phyloP scores from a whole-genome alignment of 176 grass and related monocot genomes.

The Oryza meyeriana region DNA sequence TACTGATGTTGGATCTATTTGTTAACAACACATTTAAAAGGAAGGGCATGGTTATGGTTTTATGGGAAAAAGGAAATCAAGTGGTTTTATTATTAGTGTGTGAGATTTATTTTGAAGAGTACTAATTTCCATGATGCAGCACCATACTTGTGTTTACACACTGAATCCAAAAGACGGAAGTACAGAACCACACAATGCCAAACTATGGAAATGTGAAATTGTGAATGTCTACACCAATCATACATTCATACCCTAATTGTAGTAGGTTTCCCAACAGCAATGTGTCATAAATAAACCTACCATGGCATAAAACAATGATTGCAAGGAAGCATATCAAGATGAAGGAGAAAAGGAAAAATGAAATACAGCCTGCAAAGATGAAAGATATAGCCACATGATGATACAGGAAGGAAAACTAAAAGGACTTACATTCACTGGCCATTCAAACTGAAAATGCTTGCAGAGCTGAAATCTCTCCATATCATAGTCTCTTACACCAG shows the following conservation, averaged over 20 bases:
- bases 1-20: not conserved
- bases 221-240: not conserved
- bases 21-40: not conserved
- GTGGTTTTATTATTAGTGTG: not conserved
- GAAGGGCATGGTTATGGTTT: not conserved
- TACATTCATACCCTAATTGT: not conserved
- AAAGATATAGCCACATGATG: not conserved
- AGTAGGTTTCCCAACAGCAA: not conserved
- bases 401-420: conserved; percentile 18
- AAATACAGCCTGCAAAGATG: too few relatives aligned
- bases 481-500: conserved; percentile 77
- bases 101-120: not conserved
- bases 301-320: too few relatives aligned
- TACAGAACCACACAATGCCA: not conserved
- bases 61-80: not conserved
- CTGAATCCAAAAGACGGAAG: not conserved
- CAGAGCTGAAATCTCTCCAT: conserved; percentile 76
- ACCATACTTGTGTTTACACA: not conserved
- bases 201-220: not conserved
- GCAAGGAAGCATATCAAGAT: too few relatives aligned
- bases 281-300: not conserved
- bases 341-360: too few relatives aligned
- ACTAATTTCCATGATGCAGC: not conserved
- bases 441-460: conserved; percentile 75
- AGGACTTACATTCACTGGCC: conserved; percentile 82